Evolutionary conservation across 306 rosid species (phyloP).

Genomic region (Pterocarpus macrocarpus): DNA sequence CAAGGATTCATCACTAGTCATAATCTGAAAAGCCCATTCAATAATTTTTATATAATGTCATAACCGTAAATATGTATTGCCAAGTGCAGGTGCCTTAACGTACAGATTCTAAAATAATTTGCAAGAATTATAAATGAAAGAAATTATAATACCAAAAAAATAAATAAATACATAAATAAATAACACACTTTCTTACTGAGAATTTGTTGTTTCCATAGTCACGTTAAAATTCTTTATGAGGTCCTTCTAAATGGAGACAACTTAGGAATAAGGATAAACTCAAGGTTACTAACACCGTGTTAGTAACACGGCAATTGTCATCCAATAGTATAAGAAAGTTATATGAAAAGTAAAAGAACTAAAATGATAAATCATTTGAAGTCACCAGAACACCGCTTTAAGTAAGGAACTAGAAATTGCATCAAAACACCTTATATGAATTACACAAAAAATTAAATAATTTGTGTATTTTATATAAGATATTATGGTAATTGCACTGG

Average conservation of each 20-base stretch:
- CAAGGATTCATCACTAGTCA: slow-evolving; percentile 2
- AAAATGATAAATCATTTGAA: slow-evolving; percentile 16
- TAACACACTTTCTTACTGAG: neutral
- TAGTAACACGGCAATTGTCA: neutral
- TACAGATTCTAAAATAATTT: neutral
- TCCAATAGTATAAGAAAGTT: neutral
- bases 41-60: neutral
- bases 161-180: neutral
- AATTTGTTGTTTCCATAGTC: slow-evolving; percentile 8
- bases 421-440: slow-evolving; percentile 8
- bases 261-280: slow-evolving; percentile 4
- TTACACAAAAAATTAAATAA: neutral
- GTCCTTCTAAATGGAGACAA: slow-evolving; percentile 15
- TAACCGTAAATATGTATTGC: neutral
- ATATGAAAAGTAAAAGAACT: neutral
- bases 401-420: slow-evolving; percentile 14
- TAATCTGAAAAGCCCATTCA: slow-evolving; percentile 23
- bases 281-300: neutral
- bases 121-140: neutral
- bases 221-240: neutral
- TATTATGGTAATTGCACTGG: slow-evolving; percentile 20
- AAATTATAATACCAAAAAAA: neutral
- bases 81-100: neutral
- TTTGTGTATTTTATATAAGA: slow-evolving; percentile 28
- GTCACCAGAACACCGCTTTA: neutral